Evolutionary conservation across 2,329 filamentous ascomycete genomes (phyloP).

Genomic region (Moelleriella libera): DNA sequence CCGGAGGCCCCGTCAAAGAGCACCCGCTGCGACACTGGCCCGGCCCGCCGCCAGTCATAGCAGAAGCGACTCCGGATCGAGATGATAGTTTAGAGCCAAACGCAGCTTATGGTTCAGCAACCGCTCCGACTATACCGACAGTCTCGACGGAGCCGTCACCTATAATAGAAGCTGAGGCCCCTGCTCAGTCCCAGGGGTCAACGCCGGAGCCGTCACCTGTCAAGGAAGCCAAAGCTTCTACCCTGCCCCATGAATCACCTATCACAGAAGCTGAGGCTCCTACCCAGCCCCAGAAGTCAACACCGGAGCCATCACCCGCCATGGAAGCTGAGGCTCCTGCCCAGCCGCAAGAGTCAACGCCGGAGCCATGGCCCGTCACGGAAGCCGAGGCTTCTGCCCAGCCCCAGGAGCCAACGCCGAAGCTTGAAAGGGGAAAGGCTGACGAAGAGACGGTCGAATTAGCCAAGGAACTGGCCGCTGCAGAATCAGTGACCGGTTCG

Average conservation of each 20-base stretch:
- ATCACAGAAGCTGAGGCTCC: background rate
- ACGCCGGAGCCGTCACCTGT: too few species aligned
- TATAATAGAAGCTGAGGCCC: background rate
- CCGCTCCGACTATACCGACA: background rate
- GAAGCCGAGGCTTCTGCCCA: too few species aligned
- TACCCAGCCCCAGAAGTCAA: too few species aligned
- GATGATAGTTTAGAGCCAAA: background rate
- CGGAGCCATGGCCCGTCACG: too few species aligned
- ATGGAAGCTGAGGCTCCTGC: too few species aligned
- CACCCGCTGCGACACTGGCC: constrained; percentile 23
- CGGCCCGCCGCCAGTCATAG: constrained; percentile 9
- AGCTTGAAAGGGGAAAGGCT: background rate
- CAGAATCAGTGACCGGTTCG: constrained; percentile 4
- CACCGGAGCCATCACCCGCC: too few species aligned
- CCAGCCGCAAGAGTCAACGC: too few species aligned
- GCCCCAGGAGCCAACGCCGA: too few species aligned
- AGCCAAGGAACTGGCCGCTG: constrained; percentile 11
- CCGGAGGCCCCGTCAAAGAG: constrained; percentile 16
- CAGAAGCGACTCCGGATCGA: background rate
- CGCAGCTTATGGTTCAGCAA: background rate
- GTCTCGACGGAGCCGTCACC: background rate
- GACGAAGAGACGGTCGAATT: constrained; percentile 7
- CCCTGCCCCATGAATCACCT: background rate
- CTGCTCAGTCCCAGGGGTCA: too few species aligned
- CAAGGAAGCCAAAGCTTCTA: too few species aligned